A percentile compares a stretch with the other conserved stretches of the same genome.
Conservation (phyloP, 306 rosid species). For the Vigna trinervia region DNA sequence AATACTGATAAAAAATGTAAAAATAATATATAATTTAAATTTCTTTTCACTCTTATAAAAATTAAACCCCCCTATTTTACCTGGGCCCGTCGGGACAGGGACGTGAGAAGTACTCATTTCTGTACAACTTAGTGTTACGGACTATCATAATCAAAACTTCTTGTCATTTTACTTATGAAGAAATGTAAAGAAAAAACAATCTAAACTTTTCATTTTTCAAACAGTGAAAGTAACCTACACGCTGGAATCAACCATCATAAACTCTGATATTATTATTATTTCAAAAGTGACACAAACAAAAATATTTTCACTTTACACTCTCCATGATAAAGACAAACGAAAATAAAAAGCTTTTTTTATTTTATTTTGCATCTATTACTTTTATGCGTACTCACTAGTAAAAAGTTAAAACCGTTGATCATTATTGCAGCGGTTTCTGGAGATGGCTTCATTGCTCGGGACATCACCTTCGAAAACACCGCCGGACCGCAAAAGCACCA, state of each 20-base stretch:
- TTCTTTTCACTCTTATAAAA: neutral
- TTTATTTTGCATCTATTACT: neutral
- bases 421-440: conserved; percentile 63
- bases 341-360: too few relatives aligned
- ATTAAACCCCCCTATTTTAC: neutral
- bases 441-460: conserved; percentile 72
- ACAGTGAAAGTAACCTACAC: neutral
- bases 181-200: neutral
- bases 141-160: conserved; percentile 2
- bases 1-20: neutral
- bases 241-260: neutral
- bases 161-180: conserved; percentile 7
- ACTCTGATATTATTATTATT: neutral
- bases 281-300: neutral
- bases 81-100: conserved; percentile 17
- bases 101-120: conserved; percentile 36
- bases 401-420: conserved; percentile 1
- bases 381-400: neutral
- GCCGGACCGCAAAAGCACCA: conserved; percentile 82
- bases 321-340: neutral
- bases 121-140: conserved; percentile 26
- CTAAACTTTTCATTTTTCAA: neutral
- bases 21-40: neutral
- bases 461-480: conserved; percentile 82
- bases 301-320: neutral